Evolutionary conservation across 345 rosid species (phyloP), one percentile per base, ranked within the genome.

Genomic region (Eucalyptus regnans): DNA sequence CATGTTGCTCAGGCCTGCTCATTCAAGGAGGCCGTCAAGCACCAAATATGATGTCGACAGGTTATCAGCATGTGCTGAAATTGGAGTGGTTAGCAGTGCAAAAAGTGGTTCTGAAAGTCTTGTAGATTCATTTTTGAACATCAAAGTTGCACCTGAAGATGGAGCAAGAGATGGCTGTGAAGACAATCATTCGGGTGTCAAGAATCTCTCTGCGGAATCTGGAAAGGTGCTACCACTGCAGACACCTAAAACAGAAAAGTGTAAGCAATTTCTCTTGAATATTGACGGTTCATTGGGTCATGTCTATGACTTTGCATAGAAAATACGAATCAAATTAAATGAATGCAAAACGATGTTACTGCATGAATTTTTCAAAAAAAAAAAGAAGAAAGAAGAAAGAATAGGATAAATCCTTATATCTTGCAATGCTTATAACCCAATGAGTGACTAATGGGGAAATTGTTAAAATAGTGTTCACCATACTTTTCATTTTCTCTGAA

Each of bases 1-100:
- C 48, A 96, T 98, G 99, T 91, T 96, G 89, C 96, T 97, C 68
- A 96, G 95, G 92, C 99, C 99, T 46, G 96, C 97, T 92, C 95
- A 96, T 92, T 87, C 90, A 41, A 95, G 90, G 88, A 86, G 84
- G 87, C 87, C 50, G 10, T 88, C 90, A 9, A 50, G 48, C 51
- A 33, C 90, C 91, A 96, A 92, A 92, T 89, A 81, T 87, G 98
- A 96, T 56, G 89, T 94, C 25, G 94, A 92, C 52, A 92, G 91
- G 92, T 92, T 92, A 58, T 91, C 94, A 50, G 88, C 80, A 58
- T 87, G 92, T 54, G 92, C 91, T 91, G 97, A 94, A 71, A 92
- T 92, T 86, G 94, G 87, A 91, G 92, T 76, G 87, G 58, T 90
- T 87, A 80, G 86, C 89, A 88, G 52, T 41, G 79, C 85, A 87